Evolutionary conservation across 2,329 filamentous ascomycete genomes (phyloP).

Genomic region (Coleophoma crateriformis): DNA sequence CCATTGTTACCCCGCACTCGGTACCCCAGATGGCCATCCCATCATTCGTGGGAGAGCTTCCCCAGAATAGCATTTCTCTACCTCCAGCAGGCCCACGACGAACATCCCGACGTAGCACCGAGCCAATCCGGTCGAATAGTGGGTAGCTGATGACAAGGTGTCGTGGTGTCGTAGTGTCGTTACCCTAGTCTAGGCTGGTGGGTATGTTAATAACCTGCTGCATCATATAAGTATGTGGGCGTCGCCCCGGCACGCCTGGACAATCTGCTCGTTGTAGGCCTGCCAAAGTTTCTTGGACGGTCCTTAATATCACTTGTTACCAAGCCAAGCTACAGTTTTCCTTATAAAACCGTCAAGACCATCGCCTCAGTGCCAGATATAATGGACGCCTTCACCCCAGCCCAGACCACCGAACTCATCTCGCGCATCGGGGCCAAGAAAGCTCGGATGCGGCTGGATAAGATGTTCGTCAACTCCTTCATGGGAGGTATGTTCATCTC

Average conservation of each 20-base stretch:
- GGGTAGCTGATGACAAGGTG: neutral
- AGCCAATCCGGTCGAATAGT: neutral
- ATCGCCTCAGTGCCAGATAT: neutral
- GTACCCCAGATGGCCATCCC: too few species aligned
- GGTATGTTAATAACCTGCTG: too few species aligned
- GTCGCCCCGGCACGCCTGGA: neutral
- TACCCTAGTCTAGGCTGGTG: too few species aligned
- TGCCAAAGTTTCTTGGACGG: neutral
- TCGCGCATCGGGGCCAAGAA: conserved; percentile 44
- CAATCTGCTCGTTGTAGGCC: neutral
- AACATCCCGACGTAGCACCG: neutral
- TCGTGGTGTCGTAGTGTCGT: too few species aligned
- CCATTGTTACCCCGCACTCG: too few species aligned
- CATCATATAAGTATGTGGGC: neutral
- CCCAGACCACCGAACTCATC: conserved; percentile 44
- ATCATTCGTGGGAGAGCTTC: neutral
- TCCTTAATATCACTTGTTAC: neutral
- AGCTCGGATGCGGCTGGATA: conserved; percentile 45
- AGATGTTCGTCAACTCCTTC: conserved; percentile 44
- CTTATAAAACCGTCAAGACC: neutral
- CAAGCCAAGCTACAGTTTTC: neutral
- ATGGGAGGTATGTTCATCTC: conserved; percentile 45
- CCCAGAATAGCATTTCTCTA: neutral
- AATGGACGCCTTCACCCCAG: conserved; percentile 37
- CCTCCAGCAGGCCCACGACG: neutral